A percentile compares a stretch with the other conserved stretches of the same genome.
These are phyloP conservation scores for Vigna radiata DNA, from an alignment of 306 rosid genomes.

Conservation along the genomic window DNA sequence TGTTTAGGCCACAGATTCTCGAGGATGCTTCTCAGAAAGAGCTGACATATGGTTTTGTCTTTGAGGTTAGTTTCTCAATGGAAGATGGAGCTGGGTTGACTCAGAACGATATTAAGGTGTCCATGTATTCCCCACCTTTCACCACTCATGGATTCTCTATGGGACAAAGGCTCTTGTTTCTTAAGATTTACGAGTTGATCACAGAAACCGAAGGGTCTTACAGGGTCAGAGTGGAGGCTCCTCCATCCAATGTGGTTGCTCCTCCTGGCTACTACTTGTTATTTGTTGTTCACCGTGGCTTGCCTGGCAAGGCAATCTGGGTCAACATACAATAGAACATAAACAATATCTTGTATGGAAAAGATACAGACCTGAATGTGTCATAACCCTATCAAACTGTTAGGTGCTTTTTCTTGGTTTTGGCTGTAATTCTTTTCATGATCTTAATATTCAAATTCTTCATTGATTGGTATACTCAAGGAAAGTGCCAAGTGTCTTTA, in stretches of 20 bases:
- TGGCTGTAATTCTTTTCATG: no score
- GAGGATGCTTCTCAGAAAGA: neutral
- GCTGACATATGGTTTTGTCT: constrained; percentile 38
- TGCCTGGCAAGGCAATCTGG: constrained; percentile 77
- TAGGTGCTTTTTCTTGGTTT: neutral
- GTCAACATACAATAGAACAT: constrained; percentile 52
- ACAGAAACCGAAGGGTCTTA: constrained; percentile 1
- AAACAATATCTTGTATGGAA: no score
- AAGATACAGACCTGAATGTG: no score
- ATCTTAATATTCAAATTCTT: no score
- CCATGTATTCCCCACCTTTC: constrained; percentile 77
- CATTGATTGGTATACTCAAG: no score
- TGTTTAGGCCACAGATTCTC: constrained; percentile 49
- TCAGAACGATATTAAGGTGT: constrained; percentile 54
- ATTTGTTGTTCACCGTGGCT: constrained; percentile 75
- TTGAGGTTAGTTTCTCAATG: constrained; percentile 45
- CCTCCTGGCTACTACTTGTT: constrained; percentile 86
- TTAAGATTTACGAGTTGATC: constrained; percentile 30
- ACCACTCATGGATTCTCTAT: constrained; percentile 90
- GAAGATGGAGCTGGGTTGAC: neutral
- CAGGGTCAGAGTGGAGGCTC: constrained; percentile 48
- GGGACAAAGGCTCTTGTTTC: constrained; percentile 75
- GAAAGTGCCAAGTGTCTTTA: no score
- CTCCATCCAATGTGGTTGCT: constrained; percentile 61
- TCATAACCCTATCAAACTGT: no score